These are phyloP conservation scores for Globisporangium splendens DNA, from an alignment of 352 stramenopile species.

Conservation along the genomic window DNA sequence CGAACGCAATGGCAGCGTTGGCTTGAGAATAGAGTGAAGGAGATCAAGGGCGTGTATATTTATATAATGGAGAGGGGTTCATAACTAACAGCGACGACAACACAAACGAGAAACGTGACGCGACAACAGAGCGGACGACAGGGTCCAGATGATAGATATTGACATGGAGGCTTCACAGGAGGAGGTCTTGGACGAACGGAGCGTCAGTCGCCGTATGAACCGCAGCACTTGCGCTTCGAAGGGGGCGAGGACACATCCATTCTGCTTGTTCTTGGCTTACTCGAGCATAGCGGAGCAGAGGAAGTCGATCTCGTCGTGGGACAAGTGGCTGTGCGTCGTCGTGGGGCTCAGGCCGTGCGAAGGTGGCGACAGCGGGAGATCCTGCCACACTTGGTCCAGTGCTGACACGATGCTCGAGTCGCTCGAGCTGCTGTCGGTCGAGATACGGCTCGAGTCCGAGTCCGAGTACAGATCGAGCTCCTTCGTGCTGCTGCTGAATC, in stretches of 20 bases:
- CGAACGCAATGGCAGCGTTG: too few species aligned
- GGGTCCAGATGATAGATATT: too few species aligned
- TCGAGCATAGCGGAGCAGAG: conserved; percentile 80
- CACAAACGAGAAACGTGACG: too few species aligned
- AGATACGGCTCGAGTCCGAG: conserved; percentile 59
- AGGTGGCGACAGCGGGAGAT: conserved; percentile 26
- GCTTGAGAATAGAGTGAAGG: too few species aligned
- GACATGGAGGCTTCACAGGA: too few species aligned
- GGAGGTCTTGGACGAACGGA: too few species aligned
- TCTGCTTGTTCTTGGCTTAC: conserved; percentile 17
- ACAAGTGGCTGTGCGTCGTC: conserved; percentile 42
- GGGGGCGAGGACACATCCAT: conserved; percentile 10
- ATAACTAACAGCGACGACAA: conserved; percentile 9
- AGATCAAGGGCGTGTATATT: too few species aligned
- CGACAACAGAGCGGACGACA: too few species aligned
- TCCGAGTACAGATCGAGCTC: conserved; percentile 68
- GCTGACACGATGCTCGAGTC: conserved; percentile 22
- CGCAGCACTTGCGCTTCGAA: conserved; percentile 47
- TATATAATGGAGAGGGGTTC: too few species aligned
- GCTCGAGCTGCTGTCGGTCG: conserved; percentile 44
- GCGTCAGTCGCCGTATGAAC: too few species aligned
- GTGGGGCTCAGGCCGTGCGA: not conserved
- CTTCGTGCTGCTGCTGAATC: conserved; percentile 16
- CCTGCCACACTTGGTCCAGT: conserved; percentile 55
- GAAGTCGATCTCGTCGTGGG: conserved; percentile 85